phyloP scores from a whole-genome alignment of 495 filamentous ascomycete species.

The Penicillium cataractarum region DNA sequence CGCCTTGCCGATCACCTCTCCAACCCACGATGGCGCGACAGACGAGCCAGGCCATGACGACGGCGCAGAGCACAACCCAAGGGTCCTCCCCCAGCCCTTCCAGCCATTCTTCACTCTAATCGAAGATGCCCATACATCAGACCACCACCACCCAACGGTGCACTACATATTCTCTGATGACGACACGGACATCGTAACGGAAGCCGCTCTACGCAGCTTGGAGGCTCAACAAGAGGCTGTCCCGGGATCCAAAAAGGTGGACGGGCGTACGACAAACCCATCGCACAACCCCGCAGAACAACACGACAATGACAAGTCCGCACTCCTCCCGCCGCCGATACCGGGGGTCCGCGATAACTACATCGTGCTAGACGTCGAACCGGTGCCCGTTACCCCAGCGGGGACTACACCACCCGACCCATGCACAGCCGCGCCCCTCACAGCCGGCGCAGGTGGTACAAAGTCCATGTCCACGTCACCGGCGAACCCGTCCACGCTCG shows the following conservation, averaged over 20 bases:
- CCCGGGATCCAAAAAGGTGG: slow-evolving; percentile 16
- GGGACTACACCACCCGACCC: slow-evolving; percentile 8
- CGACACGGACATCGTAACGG: slow-evolving; percentile 64
- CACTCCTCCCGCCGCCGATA: slow-evolving; percentile 42
- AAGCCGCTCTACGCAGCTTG: slow-evolving; percentile 50
- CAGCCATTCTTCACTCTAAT: slow-evolving; percentile 59
- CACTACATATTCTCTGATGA: slow-evolving; percentile 93
- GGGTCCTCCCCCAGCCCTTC: slow-evolving; percentile 32
- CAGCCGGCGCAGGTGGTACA: slow-evolving; percentile 3
- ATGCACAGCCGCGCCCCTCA: not conserved
- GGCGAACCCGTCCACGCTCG: slow-evolving; percentile 5
- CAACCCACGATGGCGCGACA: slow-evolving; percentile 14
- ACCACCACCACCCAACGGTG: slow-evolving; percentile 74
- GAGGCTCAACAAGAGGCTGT: slow-evolving; percentile 35
- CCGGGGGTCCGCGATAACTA: slow-evolving; percentile 49
- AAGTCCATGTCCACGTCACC: slow-evolving; percentile 30
- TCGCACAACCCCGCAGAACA: slow-evolving; percentile 16
- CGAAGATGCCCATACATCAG: slow-evolving; percentile 48
- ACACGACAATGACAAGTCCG: slow-evolving; percentile 25
- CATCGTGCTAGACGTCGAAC: slow-evolving; percentile 48
- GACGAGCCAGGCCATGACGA: slow-evolving; percentile 17
- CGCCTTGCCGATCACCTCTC: slow-evolving; percentile 8
- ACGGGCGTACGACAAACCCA: slow-evolving; percentile 19
- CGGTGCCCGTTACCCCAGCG: slow-evolving; percentile 13
- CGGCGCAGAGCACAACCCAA: slow-evolving; percentile 11